Percentiles rank a stretch among this genome's conserved stretches.
These are phyloP conservation scores for Oryza longistaminata DNA, from an alignment of 176 grass and related monocot species.

Conservation along the genomic window DNA sequence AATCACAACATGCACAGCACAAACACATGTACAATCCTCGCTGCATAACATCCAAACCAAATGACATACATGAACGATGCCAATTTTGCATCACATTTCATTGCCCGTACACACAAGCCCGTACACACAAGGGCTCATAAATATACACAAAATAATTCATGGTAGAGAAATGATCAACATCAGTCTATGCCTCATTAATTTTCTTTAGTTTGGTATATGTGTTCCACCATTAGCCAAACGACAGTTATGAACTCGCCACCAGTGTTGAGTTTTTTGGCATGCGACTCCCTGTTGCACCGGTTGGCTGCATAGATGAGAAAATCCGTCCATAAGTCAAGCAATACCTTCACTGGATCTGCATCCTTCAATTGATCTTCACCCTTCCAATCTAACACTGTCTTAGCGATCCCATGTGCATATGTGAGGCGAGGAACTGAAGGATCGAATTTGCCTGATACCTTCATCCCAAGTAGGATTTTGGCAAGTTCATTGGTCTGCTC, in stretches of 20 bases:
- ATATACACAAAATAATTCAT: no score
- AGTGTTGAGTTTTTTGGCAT: conserved; percentile 22
- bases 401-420: accelerated
- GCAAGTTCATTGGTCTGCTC: not conserved
- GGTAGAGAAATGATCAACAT: no score
- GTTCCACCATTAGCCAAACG: not conserved
- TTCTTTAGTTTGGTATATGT: not conserved
- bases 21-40: no score
- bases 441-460: accelerated
- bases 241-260: not conserved
- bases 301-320: conserved; percentile 2
- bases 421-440: not conserved
- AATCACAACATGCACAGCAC: no score
- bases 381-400: no score
- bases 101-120: no score
- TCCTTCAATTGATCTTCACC: no score
- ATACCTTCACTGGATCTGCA: not conserved
- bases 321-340: not conserved
- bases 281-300: conserved; percentile 17
- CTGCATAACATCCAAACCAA: no score
- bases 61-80: no score
- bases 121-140: no score
- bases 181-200: no score
- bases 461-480: accelerated
- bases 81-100: no score